These are phyloP conservation scores for Aspergillus bridgeri DNA, from an alignment of 495 filamentous ascomycete genomes.

Conservation along the genomic window DNA sequence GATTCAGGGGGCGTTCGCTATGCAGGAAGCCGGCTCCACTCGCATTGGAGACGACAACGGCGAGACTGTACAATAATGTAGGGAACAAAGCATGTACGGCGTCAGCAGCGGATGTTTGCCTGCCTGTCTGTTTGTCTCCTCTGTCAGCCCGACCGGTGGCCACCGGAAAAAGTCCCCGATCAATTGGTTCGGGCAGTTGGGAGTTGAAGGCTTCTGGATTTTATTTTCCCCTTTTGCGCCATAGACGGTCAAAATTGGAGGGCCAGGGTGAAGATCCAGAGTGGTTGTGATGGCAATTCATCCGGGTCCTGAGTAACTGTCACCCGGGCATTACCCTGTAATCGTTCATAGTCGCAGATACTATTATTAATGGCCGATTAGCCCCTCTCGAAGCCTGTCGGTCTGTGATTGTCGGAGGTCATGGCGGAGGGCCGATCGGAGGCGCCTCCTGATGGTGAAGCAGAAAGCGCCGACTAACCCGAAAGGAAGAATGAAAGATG, in stretches of 20 bases:
- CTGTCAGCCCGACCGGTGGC: background rate
- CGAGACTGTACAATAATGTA: background rate
- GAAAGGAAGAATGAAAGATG: background rate
- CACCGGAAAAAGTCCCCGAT: background rate
- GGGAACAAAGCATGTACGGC: no score
- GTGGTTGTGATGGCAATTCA: background rate
- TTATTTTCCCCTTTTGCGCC: conserved; percentile 4
- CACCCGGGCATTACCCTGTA: background rate
- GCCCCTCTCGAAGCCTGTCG: background rate
- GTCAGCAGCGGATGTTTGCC: background rate
- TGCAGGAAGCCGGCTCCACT: background rate
- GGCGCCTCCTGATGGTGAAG: background rate
- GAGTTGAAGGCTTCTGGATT: background rate
- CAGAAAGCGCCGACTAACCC: background rate
- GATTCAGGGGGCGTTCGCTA: background rate
- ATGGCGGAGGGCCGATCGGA: background rate
- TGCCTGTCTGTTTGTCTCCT: background rate
- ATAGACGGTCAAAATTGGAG: conserved; percentile 8
- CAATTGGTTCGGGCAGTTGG: background rate
- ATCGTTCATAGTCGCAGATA: background rate
- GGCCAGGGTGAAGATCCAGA: background rate
- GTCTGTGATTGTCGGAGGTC: background rate
- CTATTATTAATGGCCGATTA: background rate
- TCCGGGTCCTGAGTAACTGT: background rate
- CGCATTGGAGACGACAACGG: background rate